Base-by-base conservation (phyloP, 371 early-diverging fungal genomes). In the Circinella minor region DNA sequence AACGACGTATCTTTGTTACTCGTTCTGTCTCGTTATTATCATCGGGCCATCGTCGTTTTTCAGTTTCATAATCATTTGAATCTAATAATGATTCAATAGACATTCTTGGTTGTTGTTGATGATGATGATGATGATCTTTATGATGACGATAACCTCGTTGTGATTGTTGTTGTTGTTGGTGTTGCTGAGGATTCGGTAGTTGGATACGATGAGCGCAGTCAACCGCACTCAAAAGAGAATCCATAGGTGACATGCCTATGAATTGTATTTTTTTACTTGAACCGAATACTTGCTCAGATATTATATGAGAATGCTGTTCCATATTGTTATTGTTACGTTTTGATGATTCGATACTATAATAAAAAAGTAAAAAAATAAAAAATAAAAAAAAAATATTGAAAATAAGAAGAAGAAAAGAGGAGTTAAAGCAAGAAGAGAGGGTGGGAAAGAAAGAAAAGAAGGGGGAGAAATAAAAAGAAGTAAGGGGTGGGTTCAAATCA, bases 31-130 rank as follows among this genome's bases (percentile, higher is more conserved):
- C 71, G 14, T 54, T 20, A 38, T 55, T 39, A 10, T 46, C 48
- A 47, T 54, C 47, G 10, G 38, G 18, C 64, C 63, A 72, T 5
- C 46, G 65, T 36, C 72, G 68, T 36, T 68, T 68, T 20, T 65
- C 54, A 34, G 27, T 46, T 46, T 62, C 60, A 43, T 49, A 55
- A 34, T 55, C 34, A 17, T 62, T 68, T 46, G 74, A 71, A 65
- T 77, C 78, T 55, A 80, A 63, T 17, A 85, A 71, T 4, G 77
- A 70, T 59, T 82, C 76, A 64, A 85, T 85, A 6, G 85, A 83
- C 85, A 85, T 85, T 11, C 57, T 11, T 18, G 18, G 57, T n/a
- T 57, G 57, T n/a, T 57, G 57, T n/a, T 57, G 57, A 18, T 11
- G 20, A 34, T 18, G 34, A 57, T 57, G 18, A 77, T 70, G 18